These are phyloP conservation scores for Exsudoporus frostii DNA, from an alignment of 768 basidiomycete species.

Conservation along the genomic window DNA sequence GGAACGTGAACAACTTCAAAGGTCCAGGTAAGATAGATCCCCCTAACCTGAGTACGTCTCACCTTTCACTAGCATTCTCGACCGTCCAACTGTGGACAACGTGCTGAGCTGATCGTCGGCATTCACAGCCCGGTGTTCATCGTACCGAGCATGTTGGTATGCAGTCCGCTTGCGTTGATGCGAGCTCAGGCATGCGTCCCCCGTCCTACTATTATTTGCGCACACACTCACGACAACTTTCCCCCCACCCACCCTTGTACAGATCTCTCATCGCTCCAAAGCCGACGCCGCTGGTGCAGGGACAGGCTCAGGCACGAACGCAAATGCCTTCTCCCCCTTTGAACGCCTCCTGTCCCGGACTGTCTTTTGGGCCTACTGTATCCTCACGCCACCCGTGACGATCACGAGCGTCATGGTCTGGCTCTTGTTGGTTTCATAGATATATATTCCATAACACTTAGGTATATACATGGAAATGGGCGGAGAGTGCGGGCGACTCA, in stretches of 20 bases:
- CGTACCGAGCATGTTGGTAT: slow-evolving; percentile 77
- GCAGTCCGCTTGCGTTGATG: slow-evolving; percentile 77
- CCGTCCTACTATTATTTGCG: background rate
- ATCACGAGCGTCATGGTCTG: slow-evolving; percentile 76
- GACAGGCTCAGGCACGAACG: background rate
- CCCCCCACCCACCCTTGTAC: too few relatives aligned
- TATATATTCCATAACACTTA: background rate
- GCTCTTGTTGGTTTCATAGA: slow-evolving; percentile 39
- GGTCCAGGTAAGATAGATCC: too few relatives aligned
- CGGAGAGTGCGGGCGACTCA: too few relatives aligned
- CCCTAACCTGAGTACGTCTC: too few relatives aligned
- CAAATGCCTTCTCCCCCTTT: slow-evolving; percentile 40
- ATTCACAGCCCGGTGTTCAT: slow-evolving; percentile 80
- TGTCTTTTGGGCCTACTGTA: slow-evolving; percentile 90
- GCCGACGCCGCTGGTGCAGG: background rate
- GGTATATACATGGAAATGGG: too few relatives aligned
- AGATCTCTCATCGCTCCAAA: slow-evolving; percentile 24
- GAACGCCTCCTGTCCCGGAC: slow-evolving; percentile 89
- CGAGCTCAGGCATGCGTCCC: slow-evolving; percentile 48
- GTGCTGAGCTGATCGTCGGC: background rate
- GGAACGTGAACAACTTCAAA: too few relatives aligned
- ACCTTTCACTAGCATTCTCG: too few relatives aligned
- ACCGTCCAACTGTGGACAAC: background rate
- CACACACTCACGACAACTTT: background rate
- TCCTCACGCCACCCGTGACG: slow-evolving; percentile 84